phyloP scores from a whole-genome alignment of 108 stramenopile genomes.

The Hondaea fermentalgiana region DNA sequence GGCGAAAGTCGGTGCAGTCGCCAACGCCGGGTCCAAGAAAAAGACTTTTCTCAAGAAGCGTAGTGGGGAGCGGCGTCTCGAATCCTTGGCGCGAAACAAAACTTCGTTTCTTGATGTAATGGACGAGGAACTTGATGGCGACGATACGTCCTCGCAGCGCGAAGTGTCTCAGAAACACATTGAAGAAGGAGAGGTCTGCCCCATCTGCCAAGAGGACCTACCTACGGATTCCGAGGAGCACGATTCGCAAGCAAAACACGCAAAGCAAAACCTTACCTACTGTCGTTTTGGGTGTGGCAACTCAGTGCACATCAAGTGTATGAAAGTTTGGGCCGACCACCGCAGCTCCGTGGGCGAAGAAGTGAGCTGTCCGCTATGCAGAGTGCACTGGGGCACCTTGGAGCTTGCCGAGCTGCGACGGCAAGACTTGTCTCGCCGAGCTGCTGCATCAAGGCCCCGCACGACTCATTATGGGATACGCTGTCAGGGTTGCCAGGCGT shows the following conservation, averaged over 20 bases:
- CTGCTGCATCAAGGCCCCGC: neutral
- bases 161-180: neutral
- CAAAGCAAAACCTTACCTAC: neutral
- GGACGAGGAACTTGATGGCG: neutral
- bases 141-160: neutral
- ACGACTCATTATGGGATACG: neutral
- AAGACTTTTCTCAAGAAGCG: neutral
- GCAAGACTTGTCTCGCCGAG: neutral
- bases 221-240: neutral
- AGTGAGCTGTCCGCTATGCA: neutral
- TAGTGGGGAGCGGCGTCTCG: neutral
- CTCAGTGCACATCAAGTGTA: neutral
- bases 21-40: neutral
- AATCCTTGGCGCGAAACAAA: neutral
- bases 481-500: neutral
- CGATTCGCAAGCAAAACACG: neutral
- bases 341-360: neutral
- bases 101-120: neutral
- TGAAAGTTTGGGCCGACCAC: conserved; percentile 11
- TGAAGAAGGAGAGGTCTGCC: conserved; percentile 2
- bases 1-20: no score
- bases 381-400: neutral
- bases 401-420: neutral
- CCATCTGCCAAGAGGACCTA: conserved; percentile 8
- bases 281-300: neutral